Evolutionary conservation across 345 rosid genomes (phyloP).

Genomic region (Arabis hirsuta): DNA sequence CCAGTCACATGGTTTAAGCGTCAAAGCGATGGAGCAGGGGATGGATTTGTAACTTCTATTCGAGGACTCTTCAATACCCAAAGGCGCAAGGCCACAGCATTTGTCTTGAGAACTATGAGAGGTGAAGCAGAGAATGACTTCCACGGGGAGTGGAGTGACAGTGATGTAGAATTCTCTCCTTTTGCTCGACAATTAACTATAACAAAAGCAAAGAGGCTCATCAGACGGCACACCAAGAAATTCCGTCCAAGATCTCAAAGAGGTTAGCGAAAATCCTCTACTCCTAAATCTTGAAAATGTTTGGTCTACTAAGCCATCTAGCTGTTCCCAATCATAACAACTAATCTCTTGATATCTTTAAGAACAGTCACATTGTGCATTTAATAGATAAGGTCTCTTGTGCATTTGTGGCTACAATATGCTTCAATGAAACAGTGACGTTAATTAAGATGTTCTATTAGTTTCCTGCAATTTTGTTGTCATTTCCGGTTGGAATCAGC

Average conservation of each 20-base stretch:
- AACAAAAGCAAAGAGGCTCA: conserved; percentile 83
- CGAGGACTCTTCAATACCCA: conserved; percentile 93
- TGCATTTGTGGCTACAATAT: neutral
- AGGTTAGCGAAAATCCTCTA: conserved; percentile 50
- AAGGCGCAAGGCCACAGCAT: conserved; percentile 88
- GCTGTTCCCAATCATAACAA: neutral
- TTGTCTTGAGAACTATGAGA: conserved; percentile 92
- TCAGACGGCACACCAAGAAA: conserved; percentile 88
- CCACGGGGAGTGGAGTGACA: conserved; percentile 95
- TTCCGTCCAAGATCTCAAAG: conserved; percentile 76
- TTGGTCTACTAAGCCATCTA: neutral
- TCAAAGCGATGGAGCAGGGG: conserved; percentile 93
- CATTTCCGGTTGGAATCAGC: conserved; percentile 13
- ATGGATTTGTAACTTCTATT: conserved; percentile 92
- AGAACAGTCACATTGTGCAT: neutral
- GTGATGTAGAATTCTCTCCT: conserved; percentile 84
- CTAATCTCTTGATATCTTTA: neutral
- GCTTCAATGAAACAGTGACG: neutral
- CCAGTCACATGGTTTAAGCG: conserved; percentile 79
- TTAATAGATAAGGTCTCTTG: neutral
- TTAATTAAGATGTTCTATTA: neutral
- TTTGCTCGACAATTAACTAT: conserved; percentile 91
- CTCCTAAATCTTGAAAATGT: neutral
- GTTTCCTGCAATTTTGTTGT: neutral
- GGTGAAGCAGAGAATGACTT: conserved; percentile 89